Percentiles rank a stretch among this genome's conserved stretches.
phyloP scores from a whole-genome alignment of 306 rosid genomes.

The Chamaecrista fasciculata region DNA sequence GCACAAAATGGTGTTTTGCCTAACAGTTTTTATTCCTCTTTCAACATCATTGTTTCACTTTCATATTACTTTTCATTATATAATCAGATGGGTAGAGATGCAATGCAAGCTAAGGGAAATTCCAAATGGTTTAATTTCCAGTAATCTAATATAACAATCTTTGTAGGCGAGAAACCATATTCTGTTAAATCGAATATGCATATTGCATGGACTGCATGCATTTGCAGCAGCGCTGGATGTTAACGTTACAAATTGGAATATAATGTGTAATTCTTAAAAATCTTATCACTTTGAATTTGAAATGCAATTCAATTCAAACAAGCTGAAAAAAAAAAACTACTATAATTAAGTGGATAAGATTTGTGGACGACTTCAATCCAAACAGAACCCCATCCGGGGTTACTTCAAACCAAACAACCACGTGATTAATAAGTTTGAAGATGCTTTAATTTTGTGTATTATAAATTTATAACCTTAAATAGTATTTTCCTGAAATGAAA shows the following conservation, averaged over 20 bases:
- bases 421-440: neutral
- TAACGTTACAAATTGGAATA: neutral
- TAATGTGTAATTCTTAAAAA: neutral
- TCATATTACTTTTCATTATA: neutral
- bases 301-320: neutral
- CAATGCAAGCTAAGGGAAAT: neutral
- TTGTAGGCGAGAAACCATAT: neutral
- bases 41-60: neutral
- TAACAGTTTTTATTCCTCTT: neutral
- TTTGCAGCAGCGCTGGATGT: neutral
- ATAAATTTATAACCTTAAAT: constrained; percentile 13
- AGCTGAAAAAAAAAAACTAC: neutral
- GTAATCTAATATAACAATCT: neutral
- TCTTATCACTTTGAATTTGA: neutral
- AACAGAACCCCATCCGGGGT: too few relatives aligned
- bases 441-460: constrained; percentile 12
- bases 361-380: neutral
- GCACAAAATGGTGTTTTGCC: too few relatives aligned
- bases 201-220: neutral
- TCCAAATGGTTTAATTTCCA: neutral
- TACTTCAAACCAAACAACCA: neutral
- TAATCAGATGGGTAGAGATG: neutral
- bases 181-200: neutral
- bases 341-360: constrained; percentile 15
- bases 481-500: neutral